Evolutionary conservation across 129 eudicot genomes (phyloP), one percentile per base, ranked within the genome.

Genomic region (Chrysanthemum lavandulifolium): DNA sequence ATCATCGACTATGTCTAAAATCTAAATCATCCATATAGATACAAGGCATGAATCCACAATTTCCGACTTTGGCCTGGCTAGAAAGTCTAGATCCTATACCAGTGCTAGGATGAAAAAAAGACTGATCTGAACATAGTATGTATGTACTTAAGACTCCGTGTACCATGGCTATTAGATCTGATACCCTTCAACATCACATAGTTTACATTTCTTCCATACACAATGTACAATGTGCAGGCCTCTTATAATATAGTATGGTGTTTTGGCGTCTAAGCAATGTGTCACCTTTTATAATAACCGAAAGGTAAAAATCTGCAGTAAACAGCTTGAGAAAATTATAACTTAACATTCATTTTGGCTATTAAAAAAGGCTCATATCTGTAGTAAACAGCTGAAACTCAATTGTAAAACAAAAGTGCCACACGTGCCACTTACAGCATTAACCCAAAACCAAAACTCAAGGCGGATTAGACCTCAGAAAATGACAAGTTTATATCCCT

Each of bases 381-480:
- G 25, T 23, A 40, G 9, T 40, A 1, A 40, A 40, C 45, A 40
- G 45, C 45, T 40, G 14, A 3, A 43, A 58, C 58, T 58, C 57
- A 48, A 19, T 52, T 70, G 33, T 4, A 53, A 33, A 70, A 36
- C 64, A 13, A 27, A 58, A 18, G 13, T 68, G 25, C 16, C 2
- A 31, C n/a, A 10, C 3, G 54, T 2, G n/a, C 73, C 33, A 70
- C 11, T 8, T 2, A 53, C 29, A 15, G 71, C 55, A 73, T 33
- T 49, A 43, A 68, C 40, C 49, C n/a, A 58, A 67, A 54, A 13
- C 61, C 10, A 5, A 40, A n/a, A 48, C 70, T 62, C 19, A 61
- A 50, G 25, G 25, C 65, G 27, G 16, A 16, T 10, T 54, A 27
- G 51, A 25, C 63, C 15, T 23, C 52, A n/a, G 2, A 68, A 52